Base-by-base conservation (phyloP, 441 rosid species). In the Euphorbia celastroides region DNA sequence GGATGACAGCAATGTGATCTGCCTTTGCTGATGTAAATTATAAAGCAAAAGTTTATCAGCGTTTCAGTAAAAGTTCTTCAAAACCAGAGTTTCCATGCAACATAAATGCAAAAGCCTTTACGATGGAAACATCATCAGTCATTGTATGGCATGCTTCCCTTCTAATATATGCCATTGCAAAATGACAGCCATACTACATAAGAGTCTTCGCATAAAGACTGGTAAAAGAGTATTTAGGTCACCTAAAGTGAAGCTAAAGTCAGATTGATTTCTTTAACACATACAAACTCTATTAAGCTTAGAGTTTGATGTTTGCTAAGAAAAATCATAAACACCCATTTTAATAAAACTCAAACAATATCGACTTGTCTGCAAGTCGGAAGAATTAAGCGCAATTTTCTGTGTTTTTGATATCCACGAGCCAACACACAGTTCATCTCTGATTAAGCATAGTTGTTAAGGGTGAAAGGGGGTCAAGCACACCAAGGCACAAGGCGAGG, bases 51-150 rank as follows among this genome's bases (percentile, higher is more conserved):
- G n/a, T n/a, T n/a, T n/a, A n/a, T n/a, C n/a, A n/a, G n/a, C n/a
- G n/a, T n/a, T n/a, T n/a, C n/a, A n/a, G n/a, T n/a, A 10, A 4
- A 34, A 34, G 9, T 34, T 34, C 38, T 34, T 34, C 9, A 9
- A 34, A 34, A 34, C 5, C 5, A 34, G 38, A 34, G 38, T 34
- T 41, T 41, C 12, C 3, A 9, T 41, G 44, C 44, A 41, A 41
- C 44, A 41, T 41, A 41, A 14, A 41, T 41, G 44, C 44, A 41
- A 41, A 41, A 41, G 12, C 38, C 14, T 52, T 32, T 13, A n/a
- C 54, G 20, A 54, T 25, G 17, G 69, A 55, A 52, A 68, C 59
- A 25, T 14, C 0, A 48, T n/a, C 34, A 42, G 50, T 38, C 64
- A 34, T 56, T 25, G 41, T 14, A 28, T 27, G n/a, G 30, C 38